Evolutionary conservation across 2,329 filamentous ascomycete genomes (phyloP).

Genomic region (Colletotrichum liaoningense): DNA sequence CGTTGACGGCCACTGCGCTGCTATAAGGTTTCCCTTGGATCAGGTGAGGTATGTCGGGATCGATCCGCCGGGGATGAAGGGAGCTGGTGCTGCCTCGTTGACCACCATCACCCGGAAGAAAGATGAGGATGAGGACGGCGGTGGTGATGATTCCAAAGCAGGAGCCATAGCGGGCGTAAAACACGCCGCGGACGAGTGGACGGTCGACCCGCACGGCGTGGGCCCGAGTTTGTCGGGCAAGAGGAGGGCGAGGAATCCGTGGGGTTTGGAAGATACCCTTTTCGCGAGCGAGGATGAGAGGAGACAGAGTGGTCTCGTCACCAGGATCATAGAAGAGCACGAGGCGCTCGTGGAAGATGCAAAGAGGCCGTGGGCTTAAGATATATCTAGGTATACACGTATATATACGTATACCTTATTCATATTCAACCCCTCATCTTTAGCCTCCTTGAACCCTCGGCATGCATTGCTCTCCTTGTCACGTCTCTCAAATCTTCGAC

Average conservation of each 20-base stretch:
- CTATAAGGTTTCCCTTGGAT: slow-evolving; percentile 65
- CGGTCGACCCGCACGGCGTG: slow-evolving; percentile 62
- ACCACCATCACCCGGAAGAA: no score
- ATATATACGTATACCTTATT: no score
- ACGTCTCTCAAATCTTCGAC: slow-evolving; percentile 43
- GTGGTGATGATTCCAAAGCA: slow-evolving; percentile 45
- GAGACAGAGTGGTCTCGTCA: slow-evolving; percentile 50
- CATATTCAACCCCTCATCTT: no score
- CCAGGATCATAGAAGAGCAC: slow-evolving; percentile 46
- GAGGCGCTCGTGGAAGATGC: slow-evolving; percentile 54
- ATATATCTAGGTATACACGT: no score
- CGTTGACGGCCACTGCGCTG: slow-evolving; percentile 71
- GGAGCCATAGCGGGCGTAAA: slow-evolving; percentile 55
- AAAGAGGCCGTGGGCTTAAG: slow-evolving; percentile 52
- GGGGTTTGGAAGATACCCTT: slow-evolving; percentile 56
- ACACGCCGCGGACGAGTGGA: slow-evolving; percentile 61
- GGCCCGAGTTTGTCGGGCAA: slow-evolving; percentile 59
- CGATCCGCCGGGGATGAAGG: slow-evolving; percentile 66
- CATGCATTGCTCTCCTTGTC: no score
- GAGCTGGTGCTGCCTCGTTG: slow-evolving; percentile 20
- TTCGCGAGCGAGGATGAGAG: slow-evolving; percentile 52
- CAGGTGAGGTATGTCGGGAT: slow-evolving; percentile 69
- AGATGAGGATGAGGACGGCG: no score
- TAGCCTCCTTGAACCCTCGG: no score
- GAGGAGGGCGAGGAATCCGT: slow-evolving; percentile 61